Conservation (phyloP, 495 filamentous ascomycete genomes). For the Talaromyces nanjingensis region DNA sequence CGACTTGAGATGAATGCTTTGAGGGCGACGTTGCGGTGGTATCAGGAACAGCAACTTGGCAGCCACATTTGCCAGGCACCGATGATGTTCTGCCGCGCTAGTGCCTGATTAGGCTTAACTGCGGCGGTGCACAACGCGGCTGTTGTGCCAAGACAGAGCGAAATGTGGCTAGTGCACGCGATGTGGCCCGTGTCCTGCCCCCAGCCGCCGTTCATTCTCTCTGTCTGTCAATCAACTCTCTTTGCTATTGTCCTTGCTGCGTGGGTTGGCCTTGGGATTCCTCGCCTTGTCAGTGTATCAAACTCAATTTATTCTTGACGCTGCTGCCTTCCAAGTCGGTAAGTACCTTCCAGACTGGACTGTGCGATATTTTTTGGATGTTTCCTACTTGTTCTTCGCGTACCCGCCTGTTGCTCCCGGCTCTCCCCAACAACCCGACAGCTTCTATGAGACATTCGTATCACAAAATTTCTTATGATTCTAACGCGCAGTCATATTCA, state of each 20-base stretch:
- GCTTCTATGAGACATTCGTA: not conserved
- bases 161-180: not conserved
- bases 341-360: not conserved
- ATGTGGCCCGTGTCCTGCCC: not conserved
- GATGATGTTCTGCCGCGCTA: not conserved
- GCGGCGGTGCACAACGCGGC: not conserved
- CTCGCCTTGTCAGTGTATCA: not conserved
- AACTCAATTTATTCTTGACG: not conserved
- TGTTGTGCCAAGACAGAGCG: not conserved
- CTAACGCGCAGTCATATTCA: not conserved
- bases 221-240: not conserved
- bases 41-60: not conserved
- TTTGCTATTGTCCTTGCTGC: not conserved
- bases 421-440: not conserved
- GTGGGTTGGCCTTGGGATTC: not conserved
- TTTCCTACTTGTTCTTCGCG: not conserved
- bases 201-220: not conserved
- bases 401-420: not conserved
- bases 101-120: not conserved
- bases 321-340: not conserved
- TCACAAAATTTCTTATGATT: not conserved
- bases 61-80: not conserved
- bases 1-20: not conserved
- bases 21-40: not conserved
- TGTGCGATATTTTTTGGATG: not conserved